Base-by-base conservation (phyloP, 257 asterid species). In the Leonotis leonurus region DNA sequence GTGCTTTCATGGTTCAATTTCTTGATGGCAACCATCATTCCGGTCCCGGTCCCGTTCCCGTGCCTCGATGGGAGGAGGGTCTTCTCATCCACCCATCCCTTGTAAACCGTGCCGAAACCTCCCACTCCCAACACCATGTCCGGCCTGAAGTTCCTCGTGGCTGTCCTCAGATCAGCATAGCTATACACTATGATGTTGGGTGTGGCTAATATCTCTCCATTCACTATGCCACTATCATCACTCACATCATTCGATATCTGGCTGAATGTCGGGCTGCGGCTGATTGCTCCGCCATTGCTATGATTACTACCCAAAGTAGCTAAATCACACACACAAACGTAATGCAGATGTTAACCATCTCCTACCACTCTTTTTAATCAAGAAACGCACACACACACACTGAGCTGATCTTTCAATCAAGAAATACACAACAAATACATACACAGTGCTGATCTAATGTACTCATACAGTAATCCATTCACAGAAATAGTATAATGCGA, bases 71-170 rank as follows among this genome's bases (percentile, higher is more conserved):
- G 83, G 25, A 50, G 62, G 22, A 74, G 79, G 0, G 80, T 80
- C 64, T 48, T 74, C 65, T 69, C 73, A 30, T 80, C 83, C 10
- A 80, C 81, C 80, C 81, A 80, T 32, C 86, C 86, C 66, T 43
- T 80, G 36, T 73, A 77, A 24, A 80, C 86, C 4, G 81, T 77
- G 62, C 86, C 86, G 22, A 80, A 80, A 22, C 86, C 86, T 26
- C 86, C 86, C 26, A 71, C 59, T 0, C 86, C 86, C 78, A 80
- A 64, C 72, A 68, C 80, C 82, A 73, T 76, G 70, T 76, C 86
- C 49, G 57, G 18, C 67, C 55, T 77, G 69, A 80, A 80, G 58
- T 41, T 69, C 71, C 46, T 80, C 0, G 86, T 69, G 40, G 79
- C 74, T 17, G 3, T 74, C 73, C 7, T 80, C 77, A 80, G 60